These are phyloP conservation scores for Cryptomeria japonica DNA, from an alignment of 75 land plant genomes.

Conservation along the genomic window DNA sequence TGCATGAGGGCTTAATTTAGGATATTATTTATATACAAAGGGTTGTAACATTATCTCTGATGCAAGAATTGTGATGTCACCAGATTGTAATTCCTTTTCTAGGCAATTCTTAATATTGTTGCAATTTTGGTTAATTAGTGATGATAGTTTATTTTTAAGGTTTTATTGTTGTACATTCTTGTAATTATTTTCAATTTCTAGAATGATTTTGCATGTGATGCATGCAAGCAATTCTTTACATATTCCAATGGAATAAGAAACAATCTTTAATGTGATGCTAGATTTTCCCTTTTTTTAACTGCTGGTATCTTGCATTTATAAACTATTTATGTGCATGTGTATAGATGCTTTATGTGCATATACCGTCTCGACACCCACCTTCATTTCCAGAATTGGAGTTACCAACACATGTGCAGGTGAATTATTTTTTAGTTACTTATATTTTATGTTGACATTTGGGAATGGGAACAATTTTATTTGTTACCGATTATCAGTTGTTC, in stretches of 20 bases:
- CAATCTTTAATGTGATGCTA: not conserved
- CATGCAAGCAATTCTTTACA: not conserved
- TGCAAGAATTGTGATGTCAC: not conserved
- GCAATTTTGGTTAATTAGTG: not conserved
- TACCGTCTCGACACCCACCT: constrained; percentile 83
- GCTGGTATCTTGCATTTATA: not conserved
- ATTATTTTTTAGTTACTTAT: not conserved
- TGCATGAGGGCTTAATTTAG: not conserved
- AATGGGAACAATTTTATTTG: not conserved
- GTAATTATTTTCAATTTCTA: not conserved
- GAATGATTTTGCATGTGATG: not conserved
- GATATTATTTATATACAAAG: not conserved
- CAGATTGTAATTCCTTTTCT: not conserved
- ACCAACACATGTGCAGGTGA: constrained; percentile 90
- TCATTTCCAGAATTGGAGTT: constrained; percentile 91
- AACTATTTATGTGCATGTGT: constrained; percentile 10
- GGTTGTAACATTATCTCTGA: not conserved
- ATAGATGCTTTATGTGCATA: constrained; percentile 85
- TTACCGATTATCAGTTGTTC: not conserved
- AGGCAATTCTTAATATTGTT: not conserved
- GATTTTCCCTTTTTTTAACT: not conserved
- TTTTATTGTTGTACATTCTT: not conserved
- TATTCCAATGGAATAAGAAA: not conserved
- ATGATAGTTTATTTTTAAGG: not conserved
- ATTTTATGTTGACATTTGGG: not conserved